These are phyloP conservation scores for Boletellus dicymbophilus DNA, from an alignment of 1,284 basidiomycete species.

Conservation along the genomic window DNA sequence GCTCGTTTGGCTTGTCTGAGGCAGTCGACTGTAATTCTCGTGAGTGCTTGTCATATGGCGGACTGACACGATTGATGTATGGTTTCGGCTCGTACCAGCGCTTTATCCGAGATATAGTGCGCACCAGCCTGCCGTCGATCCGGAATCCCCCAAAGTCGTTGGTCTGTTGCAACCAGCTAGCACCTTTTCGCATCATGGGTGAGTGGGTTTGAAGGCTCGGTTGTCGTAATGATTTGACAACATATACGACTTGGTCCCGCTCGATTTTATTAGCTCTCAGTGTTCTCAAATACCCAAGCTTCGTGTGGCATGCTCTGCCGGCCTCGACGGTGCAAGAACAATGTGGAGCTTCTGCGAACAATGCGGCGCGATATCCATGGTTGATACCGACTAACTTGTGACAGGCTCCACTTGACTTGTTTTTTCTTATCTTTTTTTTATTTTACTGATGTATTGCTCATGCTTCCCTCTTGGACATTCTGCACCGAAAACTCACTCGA, in stretches of 20 bases:
- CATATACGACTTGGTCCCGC: conserved; percentile 2
- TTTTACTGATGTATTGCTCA: conserved; percentile 34
- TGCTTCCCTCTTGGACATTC: conserved; percentile 22
- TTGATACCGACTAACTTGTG: conserved; percentile 61
- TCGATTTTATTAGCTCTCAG: conserved; percentile 44
- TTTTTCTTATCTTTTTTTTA: conserved; percentile 37
- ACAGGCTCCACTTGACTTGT: conserved; percentile 2
- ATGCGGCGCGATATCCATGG: conserved; percentile 86
- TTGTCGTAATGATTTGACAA: conserved; percentile 13
- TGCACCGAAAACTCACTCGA: conserved; percentile 30
- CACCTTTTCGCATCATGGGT: conserved; percentile 71
- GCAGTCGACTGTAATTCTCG: conserved; percentile 37
- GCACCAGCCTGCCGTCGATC: conserved; percentile 55
- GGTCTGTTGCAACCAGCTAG: conserved; percentile 72
- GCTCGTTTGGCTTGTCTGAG: conserved; percentile 47
- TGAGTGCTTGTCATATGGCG: conserved; percentile 23
- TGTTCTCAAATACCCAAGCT: conserved; percentile 81
- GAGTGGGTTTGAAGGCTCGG: conserved; percentile 34
- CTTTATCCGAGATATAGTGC: conserved; percentile 64
- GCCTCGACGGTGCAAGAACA: conserved; percentile 61
- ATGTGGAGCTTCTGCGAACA: conserved; percentile 89
- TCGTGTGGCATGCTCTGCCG: conserved; percentile 63
- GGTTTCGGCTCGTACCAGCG: conserved; percentile 35
- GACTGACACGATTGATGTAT: not conserved
- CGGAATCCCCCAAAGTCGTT: conserved; percentile 44